These are phyloP conservation scores for Elasticomyces elasticus DNA, from an alignment of 495 filamentous ascomycete genomes.

Conservation along the genomic window DNA sequence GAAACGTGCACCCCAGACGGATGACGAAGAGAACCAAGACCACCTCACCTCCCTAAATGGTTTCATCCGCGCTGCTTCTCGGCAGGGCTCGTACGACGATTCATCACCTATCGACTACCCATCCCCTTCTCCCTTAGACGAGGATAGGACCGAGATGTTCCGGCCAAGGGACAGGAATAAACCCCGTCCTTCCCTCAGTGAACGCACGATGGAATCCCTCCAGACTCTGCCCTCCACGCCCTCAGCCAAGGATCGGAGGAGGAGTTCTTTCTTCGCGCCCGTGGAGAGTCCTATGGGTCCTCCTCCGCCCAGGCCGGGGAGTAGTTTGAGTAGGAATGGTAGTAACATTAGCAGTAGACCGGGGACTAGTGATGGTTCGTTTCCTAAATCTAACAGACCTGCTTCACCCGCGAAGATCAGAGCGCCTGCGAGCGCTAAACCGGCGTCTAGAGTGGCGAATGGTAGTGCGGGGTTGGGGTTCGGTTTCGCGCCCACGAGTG, in stretches of 20 bases:
- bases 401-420: slow-evolving; percentile 26
- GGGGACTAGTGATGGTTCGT: slow-evolving; percentile 41
- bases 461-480: background rate
- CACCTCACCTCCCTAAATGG: slow-evolving; percentile 21
- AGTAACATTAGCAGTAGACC: slow-evolving; percentile 26
- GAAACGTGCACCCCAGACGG: slow-evolving; percentile 11
- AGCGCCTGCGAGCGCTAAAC: slow-evolving; percentile 13
- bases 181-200: slow-evolving; percentile 49
- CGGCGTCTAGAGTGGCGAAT: slow-evolving; percentile 1
- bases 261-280: slow-evolving; percentile 52
- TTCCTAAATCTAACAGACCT: slow-evolving; percentile 30
- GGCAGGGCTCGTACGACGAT: slow-evolving; percentile 21
- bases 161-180: slow-evolving; percentile 20
- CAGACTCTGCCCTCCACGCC: slow-evolving; percentile 56
- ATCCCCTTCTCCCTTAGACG: background rate
- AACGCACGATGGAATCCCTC: slow-evolving; percentile 59
- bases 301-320: slow-evolving; percentile 46
- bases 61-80: slow-evolving; percentile 24
- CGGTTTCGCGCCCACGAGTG: slow-evolving; percentile 1
- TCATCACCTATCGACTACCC: slow-evolving; percentile 13
- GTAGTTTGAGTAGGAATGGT: slow-evolving; percentile 39
- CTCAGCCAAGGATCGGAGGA: slow-evolving; percentile 43
- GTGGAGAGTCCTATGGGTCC: slow-evolving; percentile 46
- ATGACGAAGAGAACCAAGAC: slow-evolving; percentile 21
- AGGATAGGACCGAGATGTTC: slow-evolving; percentile 17